Evolutionary conservation across 768 basidiomycete species (phyloP).

Genomic region (Trametes gibbosa): DNA sequence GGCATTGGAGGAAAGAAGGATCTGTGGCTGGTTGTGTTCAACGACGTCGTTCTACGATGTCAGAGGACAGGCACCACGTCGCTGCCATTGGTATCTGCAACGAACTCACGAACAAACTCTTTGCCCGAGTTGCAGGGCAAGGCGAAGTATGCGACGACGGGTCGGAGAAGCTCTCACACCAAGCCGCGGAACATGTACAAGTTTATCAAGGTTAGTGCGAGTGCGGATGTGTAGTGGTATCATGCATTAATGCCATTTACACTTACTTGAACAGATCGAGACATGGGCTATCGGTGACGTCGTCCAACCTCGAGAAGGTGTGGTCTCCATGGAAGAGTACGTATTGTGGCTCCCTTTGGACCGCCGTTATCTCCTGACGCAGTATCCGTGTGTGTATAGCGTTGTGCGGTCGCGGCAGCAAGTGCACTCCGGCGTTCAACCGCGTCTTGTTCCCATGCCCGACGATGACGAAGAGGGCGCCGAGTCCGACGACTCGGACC

Average conservation of each 20-base stretch:
- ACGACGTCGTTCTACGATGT: slow-evolving; percentile 92
- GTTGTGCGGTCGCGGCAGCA: slow-evolving; percentile 70
- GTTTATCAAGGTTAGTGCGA: slow-evolving; percentile 71
- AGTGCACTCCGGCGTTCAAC: slow-evolving; percentile 53
- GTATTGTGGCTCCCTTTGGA: slow-evolving; percentile 26
- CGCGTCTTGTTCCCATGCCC: slow-evolving; percentile 66
- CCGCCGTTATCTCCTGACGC: slow-evolving; percentile 16
- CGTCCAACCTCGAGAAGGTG: slow-evolving; percentile 71
- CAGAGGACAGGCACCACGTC: slow-evolving; percentile 89
- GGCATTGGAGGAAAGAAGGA: slow-evolving; percentile 75
- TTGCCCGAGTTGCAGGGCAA: slow-evolving; percentile 83
- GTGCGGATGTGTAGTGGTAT: neutral
- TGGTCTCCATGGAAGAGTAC: slow-evolving; percentile 90
- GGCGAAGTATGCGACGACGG: slow-evolving; percentile 80
- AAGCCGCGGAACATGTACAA: slow-evolving; percentile 92
- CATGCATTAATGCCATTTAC: neutral
- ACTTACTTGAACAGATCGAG: slow-evolving; percentile 56
- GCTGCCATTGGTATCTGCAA: slow-evolving; percentile 65
- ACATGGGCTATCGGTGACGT: slow-evolving; percentile 83
- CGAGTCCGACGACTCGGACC: slow-evolving; percentile 83
- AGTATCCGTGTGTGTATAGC: slow-evolving; percentile 33
- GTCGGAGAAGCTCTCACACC: slow-evolving; percentile 69
- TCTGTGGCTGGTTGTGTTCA: slow-evolving; percentile 93
- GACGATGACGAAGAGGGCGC: slow-evolving; percentile 54
- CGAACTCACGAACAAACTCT: slow-evolving; percentile 69